A percentile compares a stretch with the other conserved stretches of the same genome.
Conservation (phyloP, 306 rosid species). For the Glycyrrhiza uralensis region DNA sequence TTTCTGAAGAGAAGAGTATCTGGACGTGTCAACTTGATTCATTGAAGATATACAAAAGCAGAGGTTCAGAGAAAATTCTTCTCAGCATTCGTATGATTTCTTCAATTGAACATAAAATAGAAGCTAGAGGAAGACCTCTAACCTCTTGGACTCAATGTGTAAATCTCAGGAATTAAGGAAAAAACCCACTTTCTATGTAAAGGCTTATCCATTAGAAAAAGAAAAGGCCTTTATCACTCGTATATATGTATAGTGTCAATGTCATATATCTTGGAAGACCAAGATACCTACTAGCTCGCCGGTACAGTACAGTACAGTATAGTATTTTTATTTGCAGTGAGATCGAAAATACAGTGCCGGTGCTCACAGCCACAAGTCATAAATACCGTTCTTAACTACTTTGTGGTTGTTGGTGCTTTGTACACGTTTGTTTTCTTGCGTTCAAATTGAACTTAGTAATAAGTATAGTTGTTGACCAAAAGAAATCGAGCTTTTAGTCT, state of each 20-base stretch:
- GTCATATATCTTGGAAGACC: neutral
- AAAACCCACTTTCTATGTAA: neutral
- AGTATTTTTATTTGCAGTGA: no score
- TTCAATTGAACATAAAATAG: neutral
- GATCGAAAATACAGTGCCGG: neutral
- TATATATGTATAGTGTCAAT: no score
- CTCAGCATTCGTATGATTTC: neutral
- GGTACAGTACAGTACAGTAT: no score
- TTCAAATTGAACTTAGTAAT: neutral
- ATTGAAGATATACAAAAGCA: neutral
- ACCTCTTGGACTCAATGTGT: neutral
- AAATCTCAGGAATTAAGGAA: neutral
- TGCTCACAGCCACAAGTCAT: neutral
- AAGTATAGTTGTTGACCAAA: neutral
- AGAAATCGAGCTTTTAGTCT: neutral
- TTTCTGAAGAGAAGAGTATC: constrained; percentile 20
- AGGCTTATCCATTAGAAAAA: constrained; percentile 11
- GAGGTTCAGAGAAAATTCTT: constrained; percentile 4
- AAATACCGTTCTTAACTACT: neutral
- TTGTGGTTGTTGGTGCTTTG: neutral
- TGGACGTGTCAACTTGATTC: neutral
- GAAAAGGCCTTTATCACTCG: neutral
- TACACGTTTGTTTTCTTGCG: neutral
- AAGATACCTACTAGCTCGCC: neutral
- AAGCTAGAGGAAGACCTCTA: neutral